Conservation (phyloP, 2,329 filamentous ascomycete genomes). For the Colletotrichum caudatum region DNA sequence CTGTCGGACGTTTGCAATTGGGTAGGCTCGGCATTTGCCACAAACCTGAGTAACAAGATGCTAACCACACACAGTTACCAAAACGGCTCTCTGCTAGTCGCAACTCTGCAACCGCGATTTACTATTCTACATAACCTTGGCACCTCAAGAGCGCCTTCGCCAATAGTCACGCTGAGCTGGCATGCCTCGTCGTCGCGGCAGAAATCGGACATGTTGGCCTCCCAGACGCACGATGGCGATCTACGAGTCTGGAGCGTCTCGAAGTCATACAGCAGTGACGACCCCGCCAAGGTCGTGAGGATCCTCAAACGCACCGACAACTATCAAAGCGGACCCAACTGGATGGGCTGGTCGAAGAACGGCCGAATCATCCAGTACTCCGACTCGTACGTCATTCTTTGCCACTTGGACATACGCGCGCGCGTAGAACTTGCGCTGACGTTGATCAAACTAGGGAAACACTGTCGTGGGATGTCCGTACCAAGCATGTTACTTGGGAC, state of each 20-base stretch:
- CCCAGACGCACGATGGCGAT: constrained; percentile 92
- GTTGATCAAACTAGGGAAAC: constrained; percentile 74
- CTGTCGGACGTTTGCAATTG: constrained; percentile 95
- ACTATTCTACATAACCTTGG: constrained; percentile 94
- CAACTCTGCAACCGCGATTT: constrained; percentile 89
- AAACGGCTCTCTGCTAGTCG: constrained; percentile 93
- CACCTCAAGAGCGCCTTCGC: constrained; percentile 85
- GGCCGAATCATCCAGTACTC: constrained; percentile 93
- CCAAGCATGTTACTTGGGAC: constrained; percentile 95
- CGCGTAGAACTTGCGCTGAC: constrained; percentile 55
- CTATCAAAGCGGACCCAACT: constrained; percentile 81
- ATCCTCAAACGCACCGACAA: constrained; percentile 85
- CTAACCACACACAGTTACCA: constrained; percentile 74
- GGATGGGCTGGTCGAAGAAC: constrained; percentile 99
- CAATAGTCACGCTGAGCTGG: constrained; percentile 90
- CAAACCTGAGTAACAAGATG: constrained; percentile 1
- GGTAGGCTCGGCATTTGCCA: constrained; percentile 65
- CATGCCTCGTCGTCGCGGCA: constrained; percentile 96
- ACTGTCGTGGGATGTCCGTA: constrained; percentile 95
- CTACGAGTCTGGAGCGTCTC: constrained; percentile 96
- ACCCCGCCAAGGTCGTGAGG: constrained; percentile 88
- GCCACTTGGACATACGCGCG: constrained; percentile 56
- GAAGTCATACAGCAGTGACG: constrained; percentile 77
- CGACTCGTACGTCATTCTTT: constrained; percentile 73
- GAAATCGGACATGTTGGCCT: constrained; percentile 97